These are phyloP conservation scores for Fusarium multiceps DNA, from an alignment of 2,329 filamentous ascomycete genomes.

Conservation along the genomic window DNA sequence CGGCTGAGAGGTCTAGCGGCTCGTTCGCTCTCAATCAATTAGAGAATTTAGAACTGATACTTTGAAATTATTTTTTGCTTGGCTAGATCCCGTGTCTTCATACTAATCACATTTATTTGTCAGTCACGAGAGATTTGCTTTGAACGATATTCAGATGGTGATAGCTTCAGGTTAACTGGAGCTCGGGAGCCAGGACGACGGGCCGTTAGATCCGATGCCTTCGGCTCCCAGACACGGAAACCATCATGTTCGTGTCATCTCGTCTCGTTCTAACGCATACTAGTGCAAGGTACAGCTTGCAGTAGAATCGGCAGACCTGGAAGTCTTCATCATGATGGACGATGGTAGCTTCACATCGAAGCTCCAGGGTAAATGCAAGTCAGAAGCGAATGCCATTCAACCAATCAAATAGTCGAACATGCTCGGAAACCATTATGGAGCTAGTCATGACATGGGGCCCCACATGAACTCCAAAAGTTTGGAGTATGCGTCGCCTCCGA, in stretches of 20 bases:
- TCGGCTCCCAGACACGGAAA: neutral
- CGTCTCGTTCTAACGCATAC: neutral
- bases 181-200: neutral
- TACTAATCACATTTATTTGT: too few species aligned
- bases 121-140: too few species aligned
- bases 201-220: neutral
- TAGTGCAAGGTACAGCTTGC: slow-evolving; percentile 5
- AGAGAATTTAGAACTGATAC: too few species aligned
- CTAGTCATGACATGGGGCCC: slow-evolving; percentile 28
- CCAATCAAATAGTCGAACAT: neutral
- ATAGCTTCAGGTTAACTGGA: neutral
- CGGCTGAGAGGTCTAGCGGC: neutral
- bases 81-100: too few species aligned
- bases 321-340: slow-evolving; percentile 11
- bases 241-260: neutral
- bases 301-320: slow-evolving; percentile 11
- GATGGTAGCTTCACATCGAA: neutral
- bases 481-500: slow-evolving; percentile 14
- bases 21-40: neutral
- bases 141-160: neutral
- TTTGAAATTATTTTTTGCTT: too few species aligned
- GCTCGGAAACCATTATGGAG: neutral
- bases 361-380: slow-evolving; percentile 16
- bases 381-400: neutral
- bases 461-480: slow-evolving; percentile 18